Base-by-base conservation (phyloP, 2,329 filamentous ascomycete species). In the Colletotrichum noveboracense region DNA sequence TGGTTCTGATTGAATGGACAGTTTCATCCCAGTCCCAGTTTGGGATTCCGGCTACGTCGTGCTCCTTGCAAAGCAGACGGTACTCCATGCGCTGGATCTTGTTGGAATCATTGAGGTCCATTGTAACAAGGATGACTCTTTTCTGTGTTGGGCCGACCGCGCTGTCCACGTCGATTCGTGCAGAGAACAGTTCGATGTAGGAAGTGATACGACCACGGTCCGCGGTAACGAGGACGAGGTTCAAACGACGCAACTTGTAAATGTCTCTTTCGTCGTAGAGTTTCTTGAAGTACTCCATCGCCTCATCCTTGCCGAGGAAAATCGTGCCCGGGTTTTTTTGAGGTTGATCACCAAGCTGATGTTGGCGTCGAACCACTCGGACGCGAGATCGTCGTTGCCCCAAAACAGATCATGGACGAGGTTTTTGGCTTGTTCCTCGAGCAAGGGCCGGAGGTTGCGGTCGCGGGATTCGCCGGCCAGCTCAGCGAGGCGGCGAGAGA, bases 361-460 rank as follows among this genome's bases (percentile, higher is more conserved):
- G 10, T 3, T 21, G 43, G 43, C 10, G 1, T 21, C 43, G 6
- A 48, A 48, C 43, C 43, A 48, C 6, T 10, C 6, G 1, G 5
- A 6, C 7, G 38, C 38, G 18, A 48, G 9, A n/a, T 12, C 4
- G 13, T 16, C 0, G 7, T 3, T 2, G 16, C 18, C 16, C 7
- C 5, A 9, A 9, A 43, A 48, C n/a, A 48, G 43, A 0, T 21
- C 18, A 6, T 3, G 1, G 0, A 48, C 21, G 43, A 48, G 43
- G 0, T 1, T 2, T 7, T 0, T 1, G 1, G n/a, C 10, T 3
- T 21, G 6, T 0, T 1, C 0, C 43, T 48, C 43, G 6, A 48
- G 2, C 0, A 48, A 48, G 0, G 43, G 43, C 1, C 4, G 43
- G 2, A 48, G 0, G 43, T 0, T 3, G 9, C 10, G 6, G 5